Percentiles rank a stretch among this genome's conserved stretches.
phyloP scores from a whole-genome alignment of 2,329 filamentous ascomycete species.

The Coniochaeta prunicola region DNA sequence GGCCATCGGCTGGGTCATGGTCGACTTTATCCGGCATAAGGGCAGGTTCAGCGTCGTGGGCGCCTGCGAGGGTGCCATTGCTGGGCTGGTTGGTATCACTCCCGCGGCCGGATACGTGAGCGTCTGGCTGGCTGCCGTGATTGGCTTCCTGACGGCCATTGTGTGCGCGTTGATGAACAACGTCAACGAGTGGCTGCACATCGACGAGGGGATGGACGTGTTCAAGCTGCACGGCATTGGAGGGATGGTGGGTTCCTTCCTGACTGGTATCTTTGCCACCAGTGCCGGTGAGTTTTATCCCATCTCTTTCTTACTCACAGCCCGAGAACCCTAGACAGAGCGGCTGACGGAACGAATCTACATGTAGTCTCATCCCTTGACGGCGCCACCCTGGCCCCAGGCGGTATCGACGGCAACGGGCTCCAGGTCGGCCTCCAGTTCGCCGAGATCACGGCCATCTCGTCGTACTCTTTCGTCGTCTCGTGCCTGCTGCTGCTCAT shows the following conservation, averaged over 20 bases:
- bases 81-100: conserved; percentile 51
- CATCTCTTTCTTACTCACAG: background rate
- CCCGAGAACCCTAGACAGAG: background rate
- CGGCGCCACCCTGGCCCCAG: conserved; percentile 33
- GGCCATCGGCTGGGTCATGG: conserved; percentile 38
- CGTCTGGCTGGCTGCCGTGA: conserved; percentile 40
- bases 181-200: conserved; percentile 41
- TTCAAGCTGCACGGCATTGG: conserved; percentile 54
- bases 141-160: conserved; percentile 43
- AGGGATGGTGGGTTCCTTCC: conserved; percentile 48
- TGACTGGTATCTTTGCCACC: conserved; percentile 49
- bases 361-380: conserved; percentile 33
- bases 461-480: conserved; percentile 46
- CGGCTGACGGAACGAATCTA: background rate
- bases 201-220: conserved; percentile 53
- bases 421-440: conserved; percentile 51
- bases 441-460: conserved; percentile 47
- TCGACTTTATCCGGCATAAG: conserved; percentile 39
- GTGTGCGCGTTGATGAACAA: conserved; percentile 39
- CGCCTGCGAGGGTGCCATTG: conserved; percentile 46
- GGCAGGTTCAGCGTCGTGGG: conserved; percentile 43
- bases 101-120: conserved; percentile 46
- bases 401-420: conserved; percentile 42
- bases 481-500: conserved; percentile 45
- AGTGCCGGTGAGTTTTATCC: conserved; percentile 7